phyloP scores from a whole-genome alignment of 2,329 filamentous ascomycete species.

The Xylariaceae sp. region DNA sequence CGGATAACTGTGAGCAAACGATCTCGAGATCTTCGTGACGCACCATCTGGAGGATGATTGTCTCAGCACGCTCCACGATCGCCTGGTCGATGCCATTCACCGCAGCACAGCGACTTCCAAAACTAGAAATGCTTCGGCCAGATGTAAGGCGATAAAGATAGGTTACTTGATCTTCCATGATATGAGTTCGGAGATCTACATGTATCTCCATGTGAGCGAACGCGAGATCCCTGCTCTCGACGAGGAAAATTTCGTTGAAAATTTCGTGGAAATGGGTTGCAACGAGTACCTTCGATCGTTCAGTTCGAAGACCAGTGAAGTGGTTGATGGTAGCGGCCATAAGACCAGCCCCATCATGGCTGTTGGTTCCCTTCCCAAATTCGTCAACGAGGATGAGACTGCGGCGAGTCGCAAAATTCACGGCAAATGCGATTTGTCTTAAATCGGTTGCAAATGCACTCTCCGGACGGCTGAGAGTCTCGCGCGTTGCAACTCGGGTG shows the following conservation, averaged over 20 bases:
- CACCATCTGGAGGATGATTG: constrained; percentile 65
- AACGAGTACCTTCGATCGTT: constrained; percentile 56
- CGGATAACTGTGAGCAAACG: constrained; percentile 66
- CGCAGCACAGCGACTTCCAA: constrained; percentile 80
- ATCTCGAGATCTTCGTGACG: constrained; percentile 74
- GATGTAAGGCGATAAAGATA: constrained; percentile 69
- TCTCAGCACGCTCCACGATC: constrained; percentile 73
- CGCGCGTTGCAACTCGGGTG: constrained; percentile 75
- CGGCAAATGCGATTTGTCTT: constrained; percentile 76
- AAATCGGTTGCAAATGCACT: constrained; percentile 74
- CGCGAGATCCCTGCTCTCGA: constrained; percentile 45
- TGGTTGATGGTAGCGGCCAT: constrained; percentile 57
- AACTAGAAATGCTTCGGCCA: constrained; percentile 75
- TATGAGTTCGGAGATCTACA: constrained; percentile 50
- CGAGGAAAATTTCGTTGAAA: constrained; percentile 62
- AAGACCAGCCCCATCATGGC: constrained; percentile 57
- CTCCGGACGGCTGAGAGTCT: constrained; percentile 57
- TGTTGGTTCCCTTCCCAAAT: constrained; percentile 68
- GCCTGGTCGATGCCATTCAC: constrained; percentile 76
- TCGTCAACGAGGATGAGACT: constrained; percentile 92
- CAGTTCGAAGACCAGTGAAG: constrained; percentile 45
- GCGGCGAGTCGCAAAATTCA: constrained; percentile 69
- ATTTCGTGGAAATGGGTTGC: constrained; percentile 70
- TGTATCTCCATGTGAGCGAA: constrained; percentile 73
- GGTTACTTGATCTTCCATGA: constrained; percentile 61